These are phyloP conservation scores for Ormosia semicastrata DNA, from an alignment of 306 rosid genomes.

Conservation along the genomic window DNA sequence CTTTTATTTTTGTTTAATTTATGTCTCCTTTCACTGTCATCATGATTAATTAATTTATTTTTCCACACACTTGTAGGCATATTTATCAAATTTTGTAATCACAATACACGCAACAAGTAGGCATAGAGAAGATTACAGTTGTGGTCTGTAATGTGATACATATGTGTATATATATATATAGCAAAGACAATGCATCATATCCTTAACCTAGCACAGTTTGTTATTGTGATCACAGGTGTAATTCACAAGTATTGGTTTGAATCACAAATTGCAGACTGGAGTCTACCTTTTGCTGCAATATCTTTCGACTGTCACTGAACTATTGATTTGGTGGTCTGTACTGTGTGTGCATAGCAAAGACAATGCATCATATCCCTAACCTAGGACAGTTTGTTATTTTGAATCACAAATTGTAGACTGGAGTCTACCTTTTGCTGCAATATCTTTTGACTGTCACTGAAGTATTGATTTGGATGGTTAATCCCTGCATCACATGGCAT, in stretches of 20 bases:
- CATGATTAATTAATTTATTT: background rate
- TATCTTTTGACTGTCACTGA: conserved; percentile 75
- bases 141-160: background rate
- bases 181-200: background rate
- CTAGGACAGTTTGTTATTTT: background rate
- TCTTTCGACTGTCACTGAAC: conserved; percentile 77
- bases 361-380: background rate
- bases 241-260: background rate
- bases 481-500: conserved; percentile 83
- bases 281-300: conserved; percentile 59
- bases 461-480: conserved; percentile 97
- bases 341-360: background rate
- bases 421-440: conserved; percentile 56
- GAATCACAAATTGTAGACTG: background rate
- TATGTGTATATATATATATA: background rate
- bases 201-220: conserved; percentile 1
- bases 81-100: background rate
- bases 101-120: background rate
- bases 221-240: background rate
- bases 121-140: background rate
- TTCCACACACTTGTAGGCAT: background rate
- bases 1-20: background rate
- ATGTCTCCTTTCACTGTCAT: background rate
- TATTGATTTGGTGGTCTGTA: conserved; percentile 69
- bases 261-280: background rate